Evolutionary conservation across 345 rosid genomes (phyloP).

Genomic region (Pugionium cornutum): DNA sequence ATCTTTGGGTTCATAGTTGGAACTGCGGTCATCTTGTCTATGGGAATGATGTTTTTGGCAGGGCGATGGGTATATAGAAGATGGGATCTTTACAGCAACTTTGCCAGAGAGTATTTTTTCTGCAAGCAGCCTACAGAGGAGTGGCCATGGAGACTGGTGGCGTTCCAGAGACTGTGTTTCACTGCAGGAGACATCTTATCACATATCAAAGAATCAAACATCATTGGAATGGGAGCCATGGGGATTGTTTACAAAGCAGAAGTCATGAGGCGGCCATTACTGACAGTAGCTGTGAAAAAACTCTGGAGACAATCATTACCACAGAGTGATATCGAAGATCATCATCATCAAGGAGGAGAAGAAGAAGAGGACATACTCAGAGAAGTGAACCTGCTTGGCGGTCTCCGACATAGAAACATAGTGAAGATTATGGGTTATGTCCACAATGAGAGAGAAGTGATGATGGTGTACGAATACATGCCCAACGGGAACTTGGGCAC

Average conservation of each 20-base stretch:
- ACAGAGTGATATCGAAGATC: constrained; percentile 51
- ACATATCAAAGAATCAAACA: constrained; percentile 75
- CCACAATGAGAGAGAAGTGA: constrained; percentile 73
- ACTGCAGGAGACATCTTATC: constrained; percentile 68
- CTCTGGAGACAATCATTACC: constrained; percentile 69
- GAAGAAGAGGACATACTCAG: constrained; percentile 56
- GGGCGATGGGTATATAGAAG: constrained; percentile 63
- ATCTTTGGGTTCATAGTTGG: constrained; percentile 59
- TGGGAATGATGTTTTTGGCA: constrained; percentile 51
- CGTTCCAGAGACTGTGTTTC: constrained; percentile 78
- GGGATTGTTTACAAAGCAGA: constrained; percentile 94
- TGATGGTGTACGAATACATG: constrained; percentile 85
- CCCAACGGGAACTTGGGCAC: constrained; percentile 79
- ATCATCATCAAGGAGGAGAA: constrained; percentile 40
- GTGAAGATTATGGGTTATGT: constrained; percentile 75
- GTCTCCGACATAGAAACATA: constrained; percentile 81
- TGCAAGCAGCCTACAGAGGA: constrained; percentile 55
- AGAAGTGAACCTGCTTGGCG: constrained; percentile 77
- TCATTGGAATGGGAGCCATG: constrained; percentile 90
- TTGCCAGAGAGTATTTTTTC: constrained; percentile 42
- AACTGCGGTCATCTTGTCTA: constrained; percentile 46
- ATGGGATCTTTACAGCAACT: constrained; percentile 70
- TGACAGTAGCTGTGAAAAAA: constrained; percentile 81
- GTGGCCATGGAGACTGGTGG: constrained; percentile 94
- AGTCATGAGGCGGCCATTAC: constrained; percentile 53